Evolutionary conservation across 805 yeast genomes (phyloP).

Genomic region (Teunomyces gatunensis): DNA sequence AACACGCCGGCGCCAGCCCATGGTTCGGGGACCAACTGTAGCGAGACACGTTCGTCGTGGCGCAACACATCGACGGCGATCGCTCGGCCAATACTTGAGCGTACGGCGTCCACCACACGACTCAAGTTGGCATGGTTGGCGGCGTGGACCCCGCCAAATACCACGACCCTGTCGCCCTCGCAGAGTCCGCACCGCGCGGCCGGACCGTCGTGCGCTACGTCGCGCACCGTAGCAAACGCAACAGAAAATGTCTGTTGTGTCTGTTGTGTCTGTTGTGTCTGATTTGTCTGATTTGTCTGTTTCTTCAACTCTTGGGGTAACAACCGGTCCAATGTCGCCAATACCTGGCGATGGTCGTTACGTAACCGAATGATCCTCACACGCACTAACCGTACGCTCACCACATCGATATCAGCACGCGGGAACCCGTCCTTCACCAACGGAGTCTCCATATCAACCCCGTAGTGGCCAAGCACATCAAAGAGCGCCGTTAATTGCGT

Average conservation of each 20-base stretch:
- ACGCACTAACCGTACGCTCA: slow-evolving; percentile 58
- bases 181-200: slow-evolving; percentile 52
- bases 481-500: slow-evolving; percentile 32
- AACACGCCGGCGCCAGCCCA: slow-evolving; percentile 72
- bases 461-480: slow-evolving; percentile 43
- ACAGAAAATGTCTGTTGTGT: background rate
- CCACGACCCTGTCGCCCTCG: slow-evolving; percentile 53
- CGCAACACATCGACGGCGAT: slow-evolving; percentile 32
- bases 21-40: slow-evolving; percentile 43
- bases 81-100: slow-evolving; percentile 28
- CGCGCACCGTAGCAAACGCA: slow-evolving; percentile 57
- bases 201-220: slow-evolving; percentile 55
- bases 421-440: slow-evolving; percentile 86
- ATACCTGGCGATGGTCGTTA: slow-evolving; percentile 61
- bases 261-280: too few species aligned
- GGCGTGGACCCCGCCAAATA: slow-evolving; percentile 52
- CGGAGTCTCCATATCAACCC: slow-evolving; percentile 61
- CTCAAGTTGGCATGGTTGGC: slow-evolving; percentile 53
- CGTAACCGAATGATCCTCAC: slow-evolving; percentile 62
- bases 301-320: slow-evolving; percentile 32
- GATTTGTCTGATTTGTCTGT: too few species aligned
- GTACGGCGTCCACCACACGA: slow-evolving; percentile 44
- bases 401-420: slow-evolving; percentile 76
- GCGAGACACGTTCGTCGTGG: slow-evolving; percentile 14
- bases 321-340: slow-evolving; percentile 45